Percentiles rank a stretch among this genome's conserved stretches.
These are phyloP conservation scores for Microbotryum violaceum DNA, from an alignment of 1,284 basidiomycete species.

Conservation along the genomic window DNA sequence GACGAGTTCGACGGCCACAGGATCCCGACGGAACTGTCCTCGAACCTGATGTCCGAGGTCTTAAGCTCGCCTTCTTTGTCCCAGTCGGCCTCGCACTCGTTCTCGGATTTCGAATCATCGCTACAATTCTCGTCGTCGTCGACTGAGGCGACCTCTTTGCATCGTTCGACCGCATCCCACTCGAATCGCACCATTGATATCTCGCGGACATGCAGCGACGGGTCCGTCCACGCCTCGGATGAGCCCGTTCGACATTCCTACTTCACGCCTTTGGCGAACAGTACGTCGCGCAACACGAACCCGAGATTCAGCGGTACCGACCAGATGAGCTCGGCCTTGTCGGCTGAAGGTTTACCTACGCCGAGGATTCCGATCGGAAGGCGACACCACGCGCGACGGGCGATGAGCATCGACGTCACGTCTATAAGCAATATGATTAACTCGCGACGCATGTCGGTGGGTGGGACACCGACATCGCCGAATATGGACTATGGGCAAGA, in stretches of 20 bases:
- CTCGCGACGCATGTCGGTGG: no score
- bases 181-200: no score
- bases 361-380: conserved; percentile 10
- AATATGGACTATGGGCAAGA: background rate
- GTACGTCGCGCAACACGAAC: background rate
- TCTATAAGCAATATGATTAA: background rate
- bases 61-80: conserved; percentile 17
- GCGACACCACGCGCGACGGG: conserved; percentile 12
- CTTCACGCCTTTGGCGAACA: no score
- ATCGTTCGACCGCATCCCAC: background rate
- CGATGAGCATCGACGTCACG: conserved; percentile 28
- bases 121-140: conserved; percentile 9
- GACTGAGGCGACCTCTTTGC: conserved; percentile 9
- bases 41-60: conserved; percentile 9
- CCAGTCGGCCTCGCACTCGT: background rate
- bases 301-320: background rate
- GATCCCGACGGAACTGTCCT: background rate
- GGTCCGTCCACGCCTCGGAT: no score
- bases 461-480: no score
- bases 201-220: no score
- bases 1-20: conserved; percentile 13
- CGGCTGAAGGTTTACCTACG: background rate
- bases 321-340: background rate
- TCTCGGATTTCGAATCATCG: conserved; percentile 14
- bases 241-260: no score